phyloP scores from a whole-genome alignment of 495 filamentous ascomycete species.

The Copromyces sp. region DNA sequence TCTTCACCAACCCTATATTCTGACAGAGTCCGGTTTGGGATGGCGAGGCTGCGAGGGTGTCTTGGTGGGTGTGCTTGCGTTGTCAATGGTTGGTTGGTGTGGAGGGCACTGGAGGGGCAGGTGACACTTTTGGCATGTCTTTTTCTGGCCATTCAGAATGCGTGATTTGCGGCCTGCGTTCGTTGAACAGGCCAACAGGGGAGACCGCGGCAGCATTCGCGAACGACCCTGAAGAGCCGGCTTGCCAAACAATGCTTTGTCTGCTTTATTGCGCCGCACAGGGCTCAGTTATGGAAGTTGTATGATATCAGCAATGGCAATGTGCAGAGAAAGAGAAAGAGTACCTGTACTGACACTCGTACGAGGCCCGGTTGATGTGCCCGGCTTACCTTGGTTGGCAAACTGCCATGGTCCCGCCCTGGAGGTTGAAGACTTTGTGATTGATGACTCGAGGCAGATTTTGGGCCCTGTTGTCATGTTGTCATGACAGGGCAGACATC shows the following conservation, averaged over 20 bases:
- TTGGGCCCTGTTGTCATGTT: background rate
- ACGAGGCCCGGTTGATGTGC: background rate
- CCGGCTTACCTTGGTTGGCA: background rate
- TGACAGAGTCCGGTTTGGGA: background rate
- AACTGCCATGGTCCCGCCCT: background rate
- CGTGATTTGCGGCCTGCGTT: background rate
- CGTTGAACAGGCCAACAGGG: background rate
- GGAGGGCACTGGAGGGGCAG: conserved; percentile 16
- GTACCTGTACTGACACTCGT: background rate
- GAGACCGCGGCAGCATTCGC: background rate
- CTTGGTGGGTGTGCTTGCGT: background rate
- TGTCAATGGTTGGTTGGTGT: background rate
- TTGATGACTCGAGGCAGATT: background rate
- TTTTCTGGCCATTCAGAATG: conserved; percentile 11
- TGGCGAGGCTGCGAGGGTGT: background rate
- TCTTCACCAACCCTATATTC: too few relatives aligned
- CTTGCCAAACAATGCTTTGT: background rate
- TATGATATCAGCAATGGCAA: background rate
- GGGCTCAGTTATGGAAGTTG: background rate
- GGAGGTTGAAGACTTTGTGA: background rate
- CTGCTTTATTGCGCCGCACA: background rate
- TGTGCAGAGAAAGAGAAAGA: background rate
- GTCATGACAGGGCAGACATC: background rate
- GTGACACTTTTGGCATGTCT: conserved; percentile 16
- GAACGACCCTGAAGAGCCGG: background rate